Conservation (phyloP, 495 filamentous ascomycete genomes). For the Letharia columbiana region DNA sequence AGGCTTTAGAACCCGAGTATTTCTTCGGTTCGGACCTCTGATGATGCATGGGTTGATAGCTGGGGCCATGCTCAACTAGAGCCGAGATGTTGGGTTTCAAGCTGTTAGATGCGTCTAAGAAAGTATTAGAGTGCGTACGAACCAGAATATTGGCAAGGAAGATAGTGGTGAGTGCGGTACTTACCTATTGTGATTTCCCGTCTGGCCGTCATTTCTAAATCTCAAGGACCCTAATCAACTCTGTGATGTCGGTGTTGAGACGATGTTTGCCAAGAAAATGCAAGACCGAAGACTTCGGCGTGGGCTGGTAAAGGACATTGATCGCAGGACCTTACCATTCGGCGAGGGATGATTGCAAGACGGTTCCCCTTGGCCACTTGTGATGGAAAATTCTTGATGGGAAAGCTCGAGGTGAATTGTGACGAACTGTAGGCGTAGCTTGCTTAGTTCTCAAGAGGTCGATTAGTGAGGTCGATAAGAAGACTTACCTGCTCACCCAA, state of each 20-base stretch:
- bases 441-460: background rate
- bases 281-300: background rate
- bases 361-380: background rate
- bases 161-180: background rate
- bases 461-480: background rate
- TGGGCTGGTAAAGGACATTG: background rate
- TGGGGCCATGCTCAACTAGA: too few relatives aligned
- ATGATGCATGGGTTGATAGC: background rate
- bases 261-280: background rate
- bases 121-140: background rate
- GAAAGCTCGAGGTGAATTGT: background rate
- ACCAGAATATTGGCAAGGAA: background rate
- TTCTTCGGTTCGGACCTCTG: background rate
- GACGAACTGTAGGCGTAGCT: background rate
- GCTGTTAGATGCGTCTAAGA: background rate
- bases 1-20: background rate
- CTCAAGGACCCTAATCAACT: background rate
- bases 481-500: background rate
- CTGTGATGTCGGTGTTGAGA: background rate
- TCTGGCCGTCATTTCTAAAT: background rate
- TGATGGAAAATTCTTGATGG: background rate
- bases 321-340: background rate
- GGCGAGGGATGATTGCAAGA: background rate
- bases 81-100: background rate
- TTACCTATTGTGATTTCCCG: background rate